These are phyloP conservation scores for Cutaneotrichosporon sp. DNA, from an alignment of 1,284 basidiomycete species.

Conservation along the genomic window DNA sequence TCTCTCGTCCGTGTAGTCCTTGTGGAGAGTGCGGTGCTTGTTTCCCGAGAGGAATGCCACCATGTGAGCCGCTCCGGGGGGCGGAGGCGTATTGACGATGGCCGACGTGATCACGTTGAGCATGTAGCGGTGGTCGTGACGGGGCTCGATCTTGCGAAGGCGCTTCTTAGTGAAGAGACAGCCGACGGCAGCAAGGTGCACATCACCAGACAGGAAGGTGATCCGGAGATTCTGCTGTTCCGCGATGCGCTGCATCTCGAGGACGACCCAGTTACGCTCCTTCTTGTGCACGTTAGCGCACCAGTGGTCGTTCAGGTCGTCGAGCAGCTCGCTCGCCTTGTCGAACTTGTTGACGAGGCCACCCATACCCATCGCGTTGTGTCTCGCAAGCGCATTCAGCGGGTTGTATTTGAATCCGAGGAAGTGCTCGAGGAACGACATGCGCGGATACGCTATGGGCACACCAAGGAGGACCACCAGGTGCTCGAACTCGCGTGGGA, in stretches of 20 bases:
- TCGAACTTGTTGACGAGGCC: conserved; percentile 89
- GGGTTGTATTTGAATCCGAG: conserved; percentile 81
- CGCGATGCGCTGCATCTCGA: conserved; percentile 72
- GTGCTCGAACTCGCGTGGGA: conserved; percentile 72
- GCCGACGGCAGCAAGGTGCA: conserved; percentile 83
- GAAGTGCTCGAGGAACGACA: conserved; percentile 73
- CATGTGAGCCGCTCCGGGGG: conserved; percentile 72
- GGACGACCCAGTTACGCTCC: conserved; percentile 88
- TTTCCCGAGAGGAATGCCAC: conserved; percentile 77
- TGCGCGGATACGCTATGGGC: conserved; percentile 74
- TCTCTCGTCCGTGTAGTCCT: conserved; percentile 65
- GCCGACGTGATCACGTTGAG: conserved; percentile 61
- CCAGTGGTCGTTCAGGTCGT: conserved; percentile 93
- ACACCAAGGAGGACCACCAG: conserved; percentile 74
- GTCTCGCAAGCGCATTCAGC: conserved; percentile 64
- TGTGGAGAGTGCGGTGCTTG: conserved; percentile 77
- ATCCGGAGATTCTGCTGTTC: conserved; percentile 64
- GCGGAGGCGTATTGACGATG: conserved; percentile 63
- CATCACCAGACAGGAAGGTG: conserved; percentile 84
- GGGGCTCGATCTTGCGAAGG: conserved; percentile 54
- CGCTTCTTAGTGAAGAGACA: conserved; percentile 62
- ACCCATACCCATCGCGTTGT: conserved; percentile 61
- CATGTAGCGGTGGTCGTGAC: conserved; percentile 78
- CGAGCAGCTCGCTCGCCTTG: conserved; percentile 81
- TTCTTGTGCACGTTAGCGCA: conserved; percentile 78